phyloP scores from a whole-genome alignment of 805 yeast species.

The Yarrowia sp. region DNA sequence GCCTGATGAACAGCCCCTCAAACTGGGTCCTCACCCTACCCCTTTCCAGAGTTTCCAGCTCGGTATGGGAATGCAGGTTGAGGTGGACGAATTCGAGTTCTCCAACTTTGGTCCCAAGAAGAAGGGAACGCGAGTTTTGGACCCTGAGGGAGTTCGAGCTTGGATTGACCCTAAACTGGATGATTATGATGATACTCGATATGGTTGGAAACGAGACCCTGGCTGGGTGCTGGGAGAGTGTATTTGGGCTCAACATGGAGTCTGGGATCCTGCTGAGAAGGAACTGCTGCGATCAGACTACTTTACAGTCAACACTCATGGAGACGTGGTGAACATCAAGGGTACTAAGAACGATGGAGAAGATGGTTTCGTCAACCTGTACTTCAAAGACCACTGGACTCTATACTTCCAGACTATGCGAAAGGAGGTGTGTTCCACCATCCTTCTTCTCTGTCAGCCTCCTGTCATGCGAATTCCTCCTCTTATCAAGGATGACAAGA shows the following conservation, averaged over 20 bases:
- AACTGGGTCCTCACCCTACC: conserved; percentile 84
- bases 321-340: conserved; percentile 14
- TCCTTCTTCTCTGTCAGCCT: conserved; percentile 74
- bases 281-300: conserved; percentile 57
- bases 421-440: conserved; percentile 54
- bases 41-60: conserved; percentile 73
- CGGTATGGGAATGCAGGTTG: conserved; percentile 78
- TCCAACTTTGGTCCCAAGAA: conserved; percentile 79
- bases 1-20: conserved; percentile 66
- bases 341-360: conserved; percentile 43
- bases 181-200: conserved; percentile 60
- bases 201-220: conserved; percentile 69
- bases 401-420: conserved; percentile 60
- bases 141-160: conserved; percentile 69
- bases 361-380: conserved; percentile 64
- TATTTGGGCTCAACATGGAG: conserved; percentile 76
- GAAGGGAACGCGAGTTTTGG: conserved; percentile 61
- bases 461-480: conserved; percentile 87
- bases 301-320: conserved; percentile 50
- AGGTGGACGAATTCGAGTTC: conserved; percentile 73
- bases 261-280: conserved; percentile 58
- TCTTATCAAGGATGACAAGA: conserved; percentile 54
- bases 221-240: conserved; percentile 77
- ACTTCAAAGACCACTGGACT: conserved; percentile 66
- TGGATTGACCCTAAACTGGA: conserved; percentile 65